phyloP scores from a whole-genome alignment of 1,284 basidiomycete species.

The Malassezia obtusa region DNA sequence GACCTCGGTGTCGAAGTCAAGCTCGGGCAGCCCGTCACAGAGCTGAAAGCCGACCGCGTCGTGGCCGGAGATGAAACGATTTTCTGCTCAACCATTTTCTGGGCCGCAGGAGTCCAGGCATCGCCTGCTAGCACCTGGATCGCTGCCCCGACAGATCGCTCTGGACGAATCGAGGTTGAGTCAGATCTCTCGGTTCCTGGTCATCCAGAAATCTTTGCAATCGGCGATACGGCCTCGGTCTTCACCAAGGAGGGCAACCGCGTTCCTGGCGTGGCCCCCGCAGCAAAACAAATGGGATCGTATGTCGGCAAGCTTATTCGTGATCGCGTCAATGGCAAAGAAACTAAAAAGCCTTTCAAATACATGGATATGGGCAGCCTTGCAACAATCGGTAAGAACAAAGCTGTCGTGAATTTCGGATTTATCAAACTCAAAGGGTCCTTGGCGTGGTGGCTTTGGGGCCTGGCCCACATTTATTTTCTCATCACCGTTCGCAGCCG shows the following conservation, averaged over 20 bases:
- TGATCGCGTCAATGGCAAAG: not conserved
- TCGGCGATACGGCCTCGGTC: not conserved
- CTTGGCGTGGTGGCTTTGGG: constrained; percentile 3
- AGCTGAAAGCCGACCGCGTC: not conserved
- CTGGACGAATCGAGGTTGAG: not conserved
- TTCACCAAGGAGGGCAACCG: not conserved
- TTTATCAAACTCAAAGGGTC: not conserved
- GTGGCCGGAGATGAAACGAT: not conserved
- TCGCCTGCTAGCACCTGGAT: not conserved
- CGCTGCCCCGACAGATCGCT: not conserved
- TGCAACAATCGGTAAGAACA: constrained; percentile 1
- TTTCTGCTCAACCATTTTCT: not conserved
- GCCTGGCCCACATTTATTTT: constrained; percentile 3
- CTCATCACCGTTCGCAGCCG: not conserved
- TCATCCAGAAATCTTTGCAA: not conserved
- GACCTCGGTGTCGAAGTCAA: not conserved
- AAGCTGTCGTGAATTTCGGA: not conserved
- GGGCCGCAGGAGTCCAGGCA: not conserved
- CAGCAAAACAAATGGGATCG: not conserved
- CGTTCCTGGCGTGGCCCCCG: not conserved
- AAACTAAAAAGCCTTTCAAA: not conserved
- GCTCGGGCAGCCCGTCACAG: not conserved
- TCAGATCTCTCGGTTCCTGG: not conserved
- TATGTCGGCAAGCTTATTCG: not conserved
- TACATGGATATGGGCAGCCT: not conserved